These are phyloP conservation scores for Pogostemon cablin DNA, from an alignment of 257 asterid genomes.

Conservation along the genomic window DNA sequence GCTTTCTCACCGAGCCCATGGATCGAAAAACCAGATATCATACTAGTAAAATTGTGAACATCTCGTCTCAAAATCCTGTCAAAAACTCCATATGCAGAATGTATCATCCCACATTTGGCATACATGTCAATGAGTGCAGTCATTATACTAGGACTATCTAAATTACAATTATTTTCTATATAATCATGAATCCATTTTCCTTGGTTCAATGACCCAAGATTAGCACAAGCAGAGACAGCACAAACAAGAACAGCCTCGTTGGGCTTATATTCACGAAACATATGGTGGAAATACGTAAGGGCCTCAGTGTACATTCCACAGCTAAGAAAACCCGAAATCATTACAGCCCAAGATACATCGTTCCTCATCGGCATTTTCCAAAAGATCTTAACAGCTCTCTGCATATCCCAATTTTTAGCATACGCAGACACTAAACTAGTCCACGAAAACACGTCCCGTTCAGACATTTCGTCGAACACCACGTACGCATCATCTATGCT, in stretches of 20 bases:
- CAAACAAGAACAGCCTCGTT: conserved; percentile 81
- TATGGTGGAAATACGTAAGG: conserved; percentile 49
- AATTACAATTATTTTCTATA: conserved; percentile 39
- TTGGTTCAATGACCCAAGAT: conserved; percentile 69
- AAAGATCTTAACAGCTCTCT: conserved; percentile 49
- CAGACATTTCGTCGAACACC: conserved; percentile 67
- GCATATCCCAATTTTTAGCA: conserved; percentile 58
- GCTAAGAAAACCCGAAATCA: conserved; percentile 67
- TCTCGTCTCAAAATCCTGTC: conserved; percentile 44
- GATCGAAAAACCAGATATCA: conserved; percentile 71
- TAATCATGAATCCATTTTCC: conserved; percentile 66
- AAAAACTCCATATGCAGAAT: conserved; percentile 52
- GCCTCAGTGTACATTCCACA: conserved; percentile 55
- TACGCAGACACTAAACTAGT: conserved; percentile 66
- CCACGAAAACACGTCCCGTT: conserved; percentile 71
- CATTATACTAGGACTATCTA: conserved; percentile 44
- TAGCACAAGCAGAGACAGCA: conserved; percentile 85
- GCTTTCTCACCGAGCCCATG: conserved; percentile 72
- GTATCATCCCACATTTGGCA: conserved; percentile 81
- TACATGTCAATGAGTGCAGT: conserved; percentile 85
- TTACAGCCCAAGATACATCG: conserved; percentile 84
- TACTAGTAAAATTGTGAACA: conserved; percentile 64
- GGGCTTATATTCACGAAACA: conserved; percentile 52
- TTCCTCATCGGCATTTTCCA: conserved; percentile 58
- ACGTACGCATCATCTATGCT: conserved; percentile 47